Conservation (phyloP, 1,284 basidiomycete species). For the Leccinum pallidistipes region DNA sequence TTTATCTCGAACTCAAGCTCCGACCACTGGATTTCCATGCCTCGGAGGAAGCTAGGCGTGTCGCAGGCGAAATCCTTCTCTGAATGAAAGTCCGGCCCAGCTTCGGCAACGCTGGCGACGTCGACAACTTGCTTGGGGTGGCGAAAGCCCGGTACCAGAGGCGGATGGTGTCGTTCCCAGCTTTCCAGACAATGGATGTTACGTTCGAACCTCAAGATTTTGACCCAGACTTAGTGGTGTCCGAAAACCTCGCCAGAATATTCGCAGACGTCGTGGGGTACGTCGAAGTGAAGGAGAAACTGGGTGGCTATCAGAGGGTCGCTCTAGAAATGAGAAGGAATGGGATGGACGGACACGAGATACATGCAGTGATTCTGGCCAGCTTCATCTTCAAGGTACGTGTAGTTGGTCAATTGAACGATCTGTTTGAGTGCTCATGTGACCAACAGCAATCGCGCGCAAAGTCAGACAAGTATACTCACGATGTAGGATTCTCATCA, state of each 20-base stretch:
- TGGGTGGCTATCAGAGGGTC: neutral
- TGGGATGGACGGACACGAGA: neutral
- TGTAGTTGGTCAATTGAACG: neutral
- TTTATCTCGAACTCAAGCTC: neutral
- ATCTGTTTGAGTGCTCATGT: neutral
- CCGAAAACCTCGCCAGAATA: neutral
- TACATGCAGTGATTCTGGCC: neutral
- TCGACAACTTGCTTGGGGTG: neutral
- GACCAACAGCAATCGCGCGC: constrained; percentile 24
- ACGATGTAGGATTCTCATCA: constrained; percentile 62
- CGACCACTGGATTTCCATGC: neutral
- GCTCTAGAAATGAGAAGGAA: neutral
- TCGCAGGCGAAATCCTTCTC: neutral
- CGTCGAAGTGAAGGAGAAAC: neutral
- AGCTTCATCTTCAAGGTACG: neutral
- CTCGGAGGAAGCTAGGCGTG: neutral
- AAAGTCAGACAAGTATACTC: constrained; percentile 49
- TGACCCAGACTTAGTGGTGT: neutral
- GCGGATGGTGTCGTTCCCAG: neutral
- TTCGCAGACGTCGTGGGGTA: neutral
- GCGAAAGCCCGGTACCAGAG: neutral
- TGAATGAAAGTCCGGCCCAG: neutral
- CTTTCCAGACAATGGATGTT: neutral
- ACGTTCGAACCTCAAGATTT: neutral
- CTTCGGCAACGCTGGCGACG: neutral